Percentiles rank a stretch among this genome's conserved stretches.
These are phyloP conservation scores for Xylaria digitata DNA, from an alignment of 2,329 filamentous ascomycete species.

Conservation along the genomic window DNA sequence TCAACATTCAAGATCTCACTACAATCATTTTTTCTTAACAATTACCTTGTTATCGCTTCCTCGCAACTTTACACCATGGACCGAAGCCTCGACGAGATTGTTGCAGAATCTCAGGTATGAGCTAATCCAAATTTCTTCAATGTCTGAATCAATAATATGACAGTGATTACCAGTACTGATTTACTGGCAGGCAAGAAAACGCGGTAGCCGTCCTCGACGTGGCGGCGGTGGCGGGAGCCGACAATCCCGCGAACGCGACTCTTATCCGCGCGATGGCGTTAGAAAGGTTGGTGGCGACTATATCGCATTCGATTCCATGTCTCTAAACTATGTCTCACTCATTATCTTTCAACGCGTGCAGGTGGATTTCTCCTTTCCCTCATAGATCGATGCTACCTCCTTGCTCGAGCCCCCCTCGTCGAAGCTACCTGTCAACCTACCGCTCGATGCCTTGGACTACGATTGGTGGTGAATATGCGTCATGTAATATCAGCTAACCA, in stretches of 20 bases:
- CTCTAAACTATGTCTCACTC: slow-evolving; percentile 26
- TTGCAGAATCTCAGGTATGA: slow-evolving; percentile 51
- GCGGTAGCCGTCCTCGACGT: slow-evolving; percentile 46
- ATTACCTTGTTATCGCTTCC: background rate
- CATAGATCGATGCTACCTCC: slow-evolving; percentile 45
- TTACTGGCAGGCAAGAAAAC: slow-evolving; percentile 37
- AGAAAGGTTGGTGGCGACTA: slow-evolving; percentile 76
- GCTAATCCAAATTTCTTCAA: slow-evolving; percentile 1
- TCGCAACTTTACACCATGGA: slow-evolving; percentile 44
- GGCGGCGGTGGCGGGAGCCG: slow-evolving; percentile 42
- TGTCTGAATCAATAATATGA: background rate
- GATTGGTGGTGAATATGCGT: slow-evolving; percentile 53
- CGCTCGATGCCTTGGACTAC: slow-evolving; percentile 52
- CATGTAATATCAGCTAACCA: slow-evolving; percentile 60
- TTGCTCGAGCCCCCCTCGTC: slow-evolving; percentile 45
- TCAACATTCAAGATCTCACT: slow-evolving; percentile 5
- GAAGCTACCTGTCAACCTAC: slow-evolving; percentile 50
- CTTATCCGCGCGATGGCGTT: slow-evolving; percentile 81
- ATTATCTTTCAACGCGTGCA: slow-evolving; percentile 38
- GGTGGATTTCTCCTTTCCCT: slow-evolving; percentile 53
- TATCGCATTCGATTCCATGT: background rate
- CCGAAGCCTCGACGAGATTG: slow-evolving; percentile 52
- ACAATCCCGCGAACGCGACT: slow-evolving; percentile 54
- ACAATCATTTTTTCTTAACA: background rate
- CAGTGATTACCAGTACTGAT: slow-evolving; percentile 7